Base-by-base conservation (phyloP, 1,284 basidiomycete species). In the Microbotryum violaceum region DNA sequence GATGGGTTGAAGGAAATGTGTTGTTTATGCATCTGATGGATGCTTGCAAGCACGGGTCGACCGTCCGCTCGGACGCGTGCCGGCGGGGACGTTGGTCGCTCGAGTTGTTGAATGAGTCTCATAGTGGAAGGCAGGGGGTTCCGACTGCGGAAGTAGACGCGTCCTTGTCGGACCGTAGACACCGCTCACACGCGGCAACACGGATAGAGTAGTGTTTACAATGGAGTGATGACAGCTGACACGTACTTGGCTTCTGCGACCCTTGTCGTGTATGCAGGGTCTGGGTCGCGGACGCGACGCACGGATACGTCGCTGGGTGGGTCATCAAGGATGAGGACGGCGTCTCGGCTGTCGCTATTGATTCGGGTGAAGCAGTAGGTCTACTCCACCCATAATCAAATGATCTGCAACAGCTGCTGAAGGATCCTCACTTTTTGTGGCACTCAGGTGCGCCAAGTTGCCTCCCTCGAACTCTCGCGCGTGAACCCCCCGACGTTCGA, bases 401-500 rank as follows among this genome's bases (percentile, higher is more conserved):
- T 8, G 27, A 27, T n/a, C 10, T 6, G 20, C 37, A 16, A n/a
- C 7, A 20, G 2, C 4, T 4, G 23, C 59, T 64, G 58, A 64
- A 6, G 6, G 27, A 27, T 27, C 27, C 27, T 6, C 27, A 10
- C 31, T 8, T 8, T 8, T 31, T 31, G 31, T 31, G 2, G 31
- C 9, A 31, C 65, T 20, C 63, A 62, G 60, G 58, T 59, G 47
- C 56, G 59, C 25, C 54, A 50, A 25, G 50, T 67, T 61, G 49
- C 62, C 4, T 45, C 59, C n/a, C 52, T 61, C 58, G 60, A 59
- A 47, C 58, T 71, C n/a, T 56, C 60, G 0, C 53, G 73, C 63
- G 74, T 77, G 73, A 98, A 98, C 73, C 96, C 94, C 16, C 94
- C 94, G 50, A 96, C 97, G 78, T 98, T 98, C 75, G 93, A 98